phyloP scores from a whole-genome alignment of 116 monocot species.

The Dioscorea cayenensis region DNA sequence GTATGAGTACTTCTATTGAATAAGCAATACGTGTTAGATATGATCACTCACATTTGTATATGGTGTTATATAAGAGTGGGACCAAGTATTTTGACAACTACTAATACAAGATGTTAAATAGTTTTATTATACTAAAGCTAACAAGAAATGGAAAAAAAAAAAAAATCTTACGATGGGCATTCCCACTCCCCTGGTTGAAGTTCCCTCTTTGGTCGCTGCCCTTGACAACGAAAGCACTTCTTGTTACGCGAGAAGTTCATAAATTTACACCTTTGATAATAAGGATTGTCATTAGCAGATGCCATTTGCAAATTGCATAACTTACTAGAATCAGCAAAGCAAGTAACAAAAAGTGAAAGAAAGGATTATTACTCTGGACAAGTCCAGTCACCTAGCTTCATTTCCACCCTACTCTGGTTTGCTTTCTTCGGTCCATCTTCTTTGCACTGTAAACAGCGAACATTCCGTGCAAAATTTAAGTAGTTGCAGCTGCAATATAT shows the following conservation, averaged over 20 bases:
- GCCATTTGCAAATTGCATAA: not conserved
- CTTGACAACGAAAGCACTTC: slow-evolving; percentile 57
- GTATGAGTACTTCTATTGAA: not conserved
- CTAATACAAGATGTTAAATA: too few relatives aligned
- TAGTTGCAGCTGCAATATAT: slow-evolving; percentile 67
- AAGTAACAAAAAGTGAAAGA: not conserved
- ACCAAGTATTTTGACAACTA: not conserved
- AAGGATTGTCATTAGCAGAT: not conserved
- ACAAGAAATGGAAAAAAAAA: slow-evolving; percentile 4
- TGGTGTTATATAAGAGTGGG: not conserved
- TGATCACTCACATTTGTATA: not conserved
- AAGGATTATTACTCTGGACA: slow-evolving; percentile 49
- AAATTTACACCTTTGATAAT: slow-evolving; percentile 60
- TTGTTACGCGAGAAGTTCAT: slow-evolving; percentile 90
- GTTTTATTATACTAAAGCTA: not conserved
- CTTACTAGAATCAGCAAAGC: not conserved
- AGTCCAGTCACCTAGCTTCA: slow-evolving; percentile 91
- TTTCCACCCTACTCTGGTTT: slow-evolving; percentile 27
- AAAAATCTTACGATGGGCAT: slow-evolving; percentile 57
- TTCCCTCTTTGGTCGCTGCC: slow-evolving; percentile 43
- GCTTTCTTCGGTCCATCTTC: slow-evolving; percentile 55
- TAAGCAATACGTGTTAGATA: not conserved
- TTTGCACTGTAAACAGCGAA: slow-evolving; percentile 66
- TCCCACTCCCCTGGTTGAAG: slow-evolving; percentile 89
- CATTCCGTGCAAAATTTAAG: slow-evolving; percentile 81